phyloP scores from a whole-genome alignment of 345 rosid genomes.

The Melaleuca alternifolia region DNA sequence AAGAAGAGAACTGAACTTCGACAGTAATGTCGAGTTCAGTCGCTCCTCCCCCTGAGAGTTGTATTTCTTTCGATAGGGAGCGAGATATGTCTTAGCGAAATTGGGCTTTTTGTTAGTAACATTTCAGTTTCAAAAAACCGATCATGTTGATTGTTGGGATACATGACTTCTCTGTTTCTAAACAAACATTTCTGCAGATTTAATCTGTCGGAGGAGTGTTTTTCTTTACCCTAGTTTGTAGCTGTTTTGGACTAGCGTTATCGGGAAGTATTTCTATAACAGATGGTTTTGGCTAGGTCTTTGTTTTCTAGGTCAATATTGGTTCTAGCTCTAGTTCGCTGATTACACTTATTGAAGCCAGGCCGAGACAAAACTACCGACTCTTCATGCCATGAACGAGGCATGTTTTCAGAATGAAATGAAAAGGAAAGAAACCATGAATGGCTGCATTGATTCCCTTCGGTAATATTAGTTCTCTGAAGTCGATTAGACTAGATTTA shows the following conservation, averaged over 20 bases:
- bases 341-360: background rate
- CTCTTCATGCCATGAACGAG: background rate
- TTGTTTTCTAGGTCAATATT: background rate
- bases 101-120: background rate
- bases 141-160: background rate
- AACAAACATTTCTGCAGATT: background rate
- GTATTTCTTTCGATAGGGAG: background rate
- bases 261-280: background rate
- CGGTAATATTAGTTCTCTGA: background rate
- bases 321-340: background rate
- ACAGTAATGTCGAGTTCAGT: slow-evolving; percentile 1
- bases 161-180: background rate
- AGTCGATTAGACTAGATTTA: background rate
- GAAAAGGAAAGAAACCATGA: background rate
- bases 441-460: background rate
- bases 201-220: background rate
- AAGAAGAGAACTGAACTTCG: slow-evolving; percentile 35
- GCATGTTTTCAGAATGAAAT: background rate
- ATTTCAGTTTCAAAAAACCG: background rate
- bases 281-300: background rate
- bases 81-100: background rate
- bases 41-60: background rate
- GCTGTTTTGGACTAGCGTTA: background rate
- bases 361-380: background rate
- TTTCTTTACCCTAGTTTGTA: background rate